Evolutionary conservation across 1,284 basidiomycete genomes (phyloP), one percentile per base, ranked within the genome.

Genomic region (Ceratobasidium sp.): DNA sequence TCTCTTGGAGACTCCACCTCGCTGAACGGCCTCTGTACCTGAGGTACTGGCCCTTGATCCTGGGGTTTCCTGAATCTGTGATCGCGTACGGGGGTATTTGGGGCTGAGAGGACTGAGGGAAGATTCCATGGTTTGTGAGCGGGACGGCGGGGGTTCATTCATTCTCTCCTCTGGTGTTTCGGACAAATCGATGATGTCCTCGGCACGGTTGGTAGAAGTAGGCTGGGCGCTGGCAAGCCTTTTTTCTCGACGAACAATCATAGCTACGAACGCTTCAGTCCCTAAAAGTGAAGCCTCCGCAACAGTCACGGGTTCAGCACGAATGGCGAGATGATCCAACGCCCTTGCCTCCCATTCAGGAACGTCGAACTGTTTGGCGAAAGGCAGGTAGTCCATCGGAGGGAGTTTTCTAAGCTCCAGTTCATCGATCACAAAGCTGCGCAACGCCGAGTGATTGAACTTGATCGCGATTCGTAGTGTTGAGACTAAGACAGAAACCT

Each of bases 351-450:
- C 69, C 69, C 69, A 72, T 23, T 60, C 20, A n/a, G 53, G 49
- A 10, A 72, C 26, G 10, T 28, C 33, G 20, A 58, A 56, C 44
- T 72, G 40, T 2, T 40, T 55, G 12, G 69, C 69, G 23, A 72
- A n/a, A 10, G 69, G 69, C 2, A 72, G 28, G 56, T 56, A 56
- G 4, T 72, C 69, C 33, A 42, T 58, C 12, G 39, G 40, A 18
- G 69, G 40, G 6, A 60, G 69, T 10, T 53, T 7, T 28, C 12
- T 60, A 4, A 13, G 40, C 42, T 72, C 55, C 12, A 72, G 56
- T 10, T 60, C n/a, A 28, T 49, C 20, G 53, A 72, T 60, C 3
- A 55, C 69, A 60, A 72, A 72, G n/a, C 23, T 33, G 69, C 69
- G 69, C 12, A 72, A 46, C 5, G 20, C 40, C 33, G 53, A 10